A percentile compares a stretch with the other conserved stretches of the same genome.
Conservation (phyloP, 306 rosid species). For the Trichosanthes truncata region DNA sequence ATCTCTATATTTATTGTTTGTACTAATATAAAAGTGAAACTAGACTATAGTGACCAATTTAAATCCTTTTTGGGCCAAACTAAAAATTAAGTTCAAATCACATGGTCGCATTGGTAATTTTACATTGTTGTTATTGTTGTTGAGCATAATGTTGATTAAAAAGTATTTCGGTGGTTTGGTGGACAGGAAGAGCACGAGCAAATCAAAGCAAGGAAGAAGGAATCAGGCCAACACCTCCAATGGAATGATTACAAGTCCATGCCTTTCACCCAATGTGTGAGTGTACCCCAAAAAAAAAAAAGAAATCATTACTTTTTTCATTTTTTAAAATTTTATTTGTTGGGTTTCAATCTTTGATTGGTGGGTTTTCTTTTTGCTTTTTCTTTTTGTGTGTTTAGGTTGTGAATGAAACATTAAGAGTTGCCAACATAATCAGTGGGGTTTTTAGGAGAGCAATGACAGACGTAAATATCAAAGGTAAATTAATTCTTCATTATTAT, state of each 20-base stretch:
- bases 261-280: constrained; percentile 93
- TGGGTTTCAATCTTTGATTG: neutral
- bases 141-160: neutral
- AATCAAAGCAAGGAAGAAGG: constrained; percentile 53
- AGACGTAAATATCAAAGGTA: constrained; percentile 73
- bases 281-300: neutral
- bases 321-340: neutral
- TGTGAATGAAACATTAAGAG: constrained; percentile 81
- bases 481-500: neutral
- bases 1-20: too few relatives aligned
- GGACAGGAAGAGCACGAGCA: constrained; percentile 80
- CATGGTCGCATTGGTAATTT: neutral
- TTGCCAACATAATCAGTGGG: constrained; percentile 79
- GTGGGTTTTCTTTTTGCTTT: neutral
- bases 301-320: neutral
- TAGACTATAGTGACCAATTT: too few relatives aligned
- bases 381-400: constrained; percentile 26
- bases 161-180: neutral
- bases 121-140: neutral
- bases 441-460: constrained; percentile 73
- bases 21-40: too few relatives aligned
- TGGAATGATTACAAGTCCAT: constrained; percentile 73
- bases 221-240: constrained; percentile 29
- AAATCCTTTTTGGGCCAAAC: too few relatives aligned
- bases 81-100: neutral